Base-by-base conservation (phyloP, 1,284 basidiomycete genomes). In the Fomitopsis pinicola region DNA sequence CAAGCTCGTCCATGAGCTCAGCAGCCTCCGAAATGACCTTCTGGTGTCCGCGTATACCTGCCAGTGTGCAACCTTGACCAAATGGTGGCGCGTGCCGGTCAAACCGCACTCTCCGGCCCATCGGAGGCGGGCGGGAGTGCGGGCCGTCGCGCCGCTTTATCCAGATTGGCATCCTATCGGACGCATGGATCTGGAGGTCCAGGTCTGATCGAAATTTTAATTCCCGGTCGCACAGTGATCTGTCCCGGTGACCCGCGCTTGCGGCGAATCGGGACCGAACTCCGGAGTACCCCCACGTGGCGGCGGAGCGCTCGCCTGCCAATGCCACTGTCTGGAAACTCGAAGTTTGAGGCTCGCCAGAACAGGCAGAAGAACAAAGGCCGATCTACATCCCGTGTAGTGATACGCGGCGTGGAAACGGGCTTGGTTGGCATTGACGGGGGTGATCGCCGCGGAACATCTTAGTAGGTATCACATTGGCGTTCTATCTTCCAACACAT, bases 121-220 rank as follows among this genome's bases (percentile, higher is more conserved):
- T 40, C 36, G 56, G 42, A n/a, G 30, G 17, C 35, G 26, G 58
- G 12, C 17, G 26, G 38, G 12, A 22, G 35, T 40, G 42, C 38
- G 42, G 50, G 8, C 36, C 58, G 30, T 15, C 14, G 35, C n/a
- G 10, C 46, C 35, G 17, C 48, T 9, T 33, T 10, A 58, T 54
- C 52, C 22, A 59, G 58, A 44, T 53, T 59, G 54, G 28, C 38
- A 48, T 36, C n/a, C 5, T 19, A 62, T 55, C 61, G 50, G 42
- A 46, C 12, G 38, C 19, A 15, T 2, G n/a, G 57, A 62, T 62
- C 57, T 62, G 44, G 19, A n/a, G 54, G 61, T 40, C 56, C 57
- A 58, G 62, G 57, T 56, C 57, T 44, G 56, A 63, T 60, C 62
- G 54, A 36, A 56, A 26, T 46, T 54, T 58, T 12, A 48, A 46